Evolutionary conservation across 2,329 filamentous ascomycete species (phyloP), one percentile per base, ranked within the genome.

Genomic region (Phyllosticta ampelicida): DNA sequence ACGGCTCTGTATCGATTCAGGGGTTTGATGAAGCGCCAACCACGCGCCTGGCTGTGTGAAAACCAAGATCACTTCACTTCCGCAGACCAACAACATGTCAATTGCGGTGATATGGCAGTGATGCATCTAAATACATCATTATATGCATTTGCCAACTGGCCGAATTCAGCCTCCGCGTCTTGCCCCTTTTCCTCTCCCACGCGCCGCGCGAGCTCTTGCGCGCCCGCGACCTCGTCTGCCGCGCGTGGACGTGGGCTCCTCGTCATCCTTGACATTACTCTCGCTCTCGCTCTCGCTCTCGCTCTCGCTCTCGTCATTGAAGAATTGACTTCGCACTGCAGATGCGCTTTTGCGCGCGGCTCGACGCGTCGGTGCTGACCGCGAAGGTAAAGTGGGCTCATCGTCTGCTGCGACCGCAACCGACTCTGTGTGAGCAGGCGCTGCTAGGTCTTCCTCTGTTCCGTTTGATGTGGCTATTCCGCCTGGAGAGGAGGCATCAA

Each of bases 301-400:
- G 21, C 20, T 26, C 50, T 50, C 54, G 21, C 53, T 44, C 6
- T 23, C 51, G 16, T 29, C 49, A 1, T 48, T 50, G 23, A 62
- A 62, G 19, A 59, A 62, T 21, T 62, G 61, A 20, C 61, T 62
- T 20, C 56, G 55, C 10, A 61, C 55, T 26, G 61, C 61, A 1
- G 54, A 52, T 13, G 56, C 55, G 21, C 61, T 61, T 11, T 60
- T 61, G 16, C 58, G 36, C 23, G 60, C 60, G 11, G 61, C 60
- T 11, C 53, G 18, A 5, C 61, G 19, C n/a, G 18, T 55, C 56
- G 28, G 21, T 8, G 16, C 21, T 48, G 18, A 30, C 9, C 36
- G 28, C 16, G 19, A 21, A 9, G 36, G 54, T 19, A 55, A 28
- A 3, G 26, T 51, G n/a, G 29, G 49, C 4, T 50, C 51, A 8